A percentile compares a stretch with the other conserved stretches of the same genome.
Conservation (phyloP, 208 protist species). For the Crithidia expoeki region DNA sequence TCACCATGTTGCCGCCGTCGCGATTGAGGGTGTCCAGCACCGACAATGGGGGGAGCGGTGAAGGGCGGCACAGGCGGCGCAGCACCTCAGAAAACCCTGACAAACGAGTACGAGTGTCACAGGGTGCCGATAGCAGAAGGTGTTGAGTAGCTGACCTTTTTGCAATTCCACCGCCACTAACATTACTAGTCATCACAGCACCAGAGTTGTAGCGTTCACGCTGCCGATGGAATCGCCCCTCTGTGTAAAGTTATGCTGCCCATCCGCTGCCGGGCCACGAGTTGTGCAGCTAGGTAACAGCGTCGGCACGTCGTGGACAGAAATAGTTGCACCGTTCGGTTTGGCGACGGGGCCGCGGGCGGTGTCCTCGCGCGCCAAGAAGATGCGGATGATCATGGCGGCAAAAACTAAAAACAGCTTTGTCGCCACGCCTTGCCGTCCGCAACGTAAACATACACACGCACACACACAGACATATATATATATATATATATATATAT, state of each 20-base stretch:
- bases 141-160: background rate
- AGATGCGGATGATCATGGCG: slow-evolving; percentile 75
- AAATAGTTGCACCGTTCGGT: slow-evolving; percentile 53
- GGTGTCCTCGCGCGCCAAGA: slow-evolving; percentile 61
- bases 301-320: slow-evolving; percentile 52
- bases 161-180: slow-evolving; percentile 2
- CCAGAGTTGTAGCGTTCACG: background rate
- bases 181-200: background rate
- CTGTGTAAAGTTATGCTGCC: background rate
- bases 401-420: slow-evolving; percentile 79
- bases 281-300: slow-evolving; percentile 23
- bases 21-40: slow-evolving; percentile 13
- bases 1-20: background rate
- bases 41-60: slow-evolving; percentile 41
- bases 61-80: slow-evolving; percentile 54
- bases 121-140: background rate
- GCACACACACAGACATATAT: background rate
- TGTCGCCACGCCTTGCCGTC: slow-evolving; percentile 40
- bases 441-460: background rate
- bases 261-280: background rate
- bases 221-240: background rate
- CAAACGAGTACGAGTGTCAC: slow-evolving; percentile 71
- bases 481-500: too few species aligned
- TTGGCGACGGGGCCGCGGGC: slow-evolving; percentile 64
- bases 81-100: slow-evolving; percentile 82